Evolutionary conservation across 1,139 yeast genomes (phyloP), one percentile per base, ranked within the genome.

Genomic region (Hemisphaericaspora xylofermentans): DNA sequence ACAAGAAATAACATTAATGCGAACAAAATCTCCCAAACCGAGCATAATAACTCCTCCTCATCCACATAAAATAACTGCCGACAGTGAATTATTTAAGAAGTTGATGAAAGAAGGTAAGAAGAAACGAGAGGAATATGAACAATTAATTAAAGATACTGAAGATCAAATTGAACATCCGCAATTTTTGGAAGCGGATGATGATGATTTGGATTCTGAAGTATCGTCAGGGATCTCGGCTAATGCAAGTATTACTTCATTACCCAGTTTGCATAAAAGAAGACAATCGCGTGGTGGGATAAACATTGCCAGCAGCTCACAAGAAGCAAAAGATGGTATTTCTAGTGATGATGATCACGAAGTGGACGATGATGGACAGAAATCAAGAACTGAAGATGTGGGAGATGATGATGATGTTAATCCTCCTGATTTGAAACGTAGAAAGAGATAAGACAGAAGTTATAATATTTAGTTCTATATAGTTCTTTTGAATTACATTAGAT

Each of bases 221-320:
- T 27, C 41, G 2, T 41, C 50, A n/a, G 40, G 41, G 14, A n/a
- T 39, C 7, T 40, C 41, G 28, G 40, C 42, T 12, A 26, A 36
- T 15, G 44, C 48, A 36, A 45, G 48, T 24, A 31, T 39, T 7
- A 41, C 47, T 9, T 38, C 42, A 9, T 31, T 47, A 12, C 36
- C 39, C 14, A 35, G 36, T 15, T 22, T 39, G 15, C 33, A 42
- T 26, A 47, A 47, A n/a, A 40, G 40, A 19, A 45, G 68, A 32
- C 59, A 57, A 24, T 61, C 66, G 9, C 47, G 68, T 14, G 66
- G 66, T n/a, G 66, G 68, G 5, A 56, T 57, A 15, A 56, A 58
- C 27, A 49, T 51, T 6, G 29, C 43, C 2, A 28, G 31, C 1
- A 31, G 30, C 27, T 27, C 28, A 18, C 18, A 35, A 10, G 38